Conservation (phyloP, 2,329 filamentous ascomycete species). For the Aspergillus quadrilineatus region DNA sequence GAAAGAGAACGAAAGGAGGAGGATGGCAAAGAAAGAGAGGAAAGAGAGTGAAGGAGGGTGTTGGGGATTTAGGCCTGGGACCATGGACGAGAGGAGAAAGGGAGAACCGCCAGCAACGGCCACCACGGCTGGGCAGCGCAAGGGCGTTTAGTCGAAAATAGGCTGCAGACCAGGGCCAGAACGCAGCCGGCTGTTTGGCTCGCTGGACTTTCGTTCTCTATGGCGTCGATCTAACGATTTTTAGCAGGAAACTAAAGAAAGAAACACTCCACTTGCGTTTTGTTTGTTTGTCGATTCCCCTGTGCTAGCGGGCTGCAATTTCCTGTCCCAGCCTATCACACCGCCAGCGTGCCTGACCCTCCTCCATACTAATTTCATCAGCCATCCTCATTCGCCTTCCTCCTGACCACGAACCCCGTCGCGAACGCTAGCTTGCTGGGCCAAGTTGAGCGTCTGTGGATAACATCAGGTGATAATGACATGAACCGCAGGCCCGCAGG, state of each 20-base stretch:
- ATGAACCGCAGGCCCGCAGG: not conserved
- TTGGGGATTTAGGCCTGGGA: constrained; percentile 1
- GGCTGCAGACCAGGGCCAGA: constrained; percentile 16
- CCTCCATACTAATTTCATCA: constrained; percentile 9
- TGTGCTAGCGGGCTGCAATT: constrained; percentile 8
- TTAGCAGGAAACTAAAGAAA: constrained; percentile 3
- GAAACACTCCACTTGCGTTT: constrained; percentile 6
- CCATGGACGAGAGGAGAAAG: constrained; percentile 10
- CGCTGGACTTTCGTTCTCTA: constrained; percentile 3
- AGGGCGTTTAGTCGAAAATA: constrained; percentile 20
- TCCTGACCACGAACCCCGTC: constrained; percentile 1
- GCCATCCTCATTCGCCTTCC: constrained; percentile 8
- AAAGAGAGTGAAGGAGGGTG: constrained; percentile 15
- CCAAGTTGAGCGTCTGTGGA: not conserved
- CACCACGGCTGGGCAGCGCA: constrained; percentile 14
- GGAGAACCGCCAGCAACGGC: not conserved
- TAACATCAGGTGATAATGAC: not conserved
- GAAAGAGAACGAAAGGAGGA: constrained; percentile 23
- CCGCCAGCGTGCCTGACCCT: constrained; percentile 12
- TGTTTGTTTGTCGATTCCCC: constrained; percentile 18
- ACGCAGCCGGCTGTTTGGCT: constrained; percentile 7
- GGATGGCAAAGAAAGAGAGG: constrained; percentile 20
- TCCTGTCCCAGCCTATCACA: constrained; percentile 14
- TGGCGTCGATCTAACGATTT: constrained; percentile 3
- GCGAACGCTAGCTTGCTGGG: not conserved